phyloP scores from a whole-genome alignment of 805 yeast species.

The Diddensiella caesifluorescens region DNA sequence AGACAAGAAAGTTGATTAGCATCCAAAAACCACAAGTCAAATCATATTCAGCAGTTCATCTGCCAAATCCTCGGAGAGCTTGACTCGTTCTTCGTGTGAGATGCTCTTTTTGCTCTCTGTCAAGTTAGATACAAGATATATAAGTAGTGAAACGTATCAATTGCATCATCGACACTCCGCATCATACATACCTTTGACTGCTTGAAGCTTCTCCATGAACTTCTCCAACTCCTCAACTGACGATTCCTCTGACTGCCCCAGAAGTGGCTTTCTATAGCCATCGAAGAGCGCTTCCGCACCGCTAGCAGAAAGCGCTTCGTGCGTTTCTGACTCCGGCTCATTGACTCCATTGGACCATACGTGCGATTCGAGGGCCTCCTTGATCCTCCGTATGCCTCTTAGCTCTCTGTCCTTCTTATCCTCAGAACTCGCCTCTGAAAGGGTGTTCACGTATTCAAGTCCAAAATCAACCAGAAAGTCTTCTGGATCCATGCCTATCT shows the following conservation, averaged over 20 bases:
- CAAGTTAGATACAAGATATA: not conserved
- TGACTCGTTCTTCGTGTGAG: conserved; percentile 29
- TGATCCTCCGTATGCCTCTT: conserved; percentile 26
- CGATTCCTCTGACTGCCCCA: conserved; percentile 3
- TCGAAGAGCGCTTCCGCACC: not conserved
- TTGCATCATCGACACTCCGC: not conserved
- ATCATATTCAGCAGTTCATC: conserved; percentile 25
- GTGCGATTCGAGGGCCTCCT: conserved; percentile 27
- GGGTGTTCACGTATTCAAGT: conserved; percentile 26
- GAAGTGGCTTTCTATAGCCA: not conserved
- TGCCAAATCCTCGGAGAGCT: conserved; percentile 32
- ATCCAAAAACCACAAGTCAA: not conserved
- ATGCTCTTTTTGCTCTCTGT: conserved; percentile 18
- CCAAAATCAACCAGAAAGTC: conserved; percentile 25
- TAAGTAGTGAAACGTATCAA: not conserved
- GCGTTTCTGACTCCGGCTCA: conserved; percentile 14
- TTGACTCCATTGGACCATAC: conserved; percentile 17
- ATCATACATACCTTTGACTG: conserved; percentile 5
- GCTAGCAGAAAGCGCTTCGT: conserved; percentile 6
- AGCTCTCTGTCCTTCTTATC: conserved; percentile 21
- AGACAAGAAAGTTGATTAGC: conserved; percentile 2
- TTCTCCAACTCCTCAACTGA: conserved; percentile 29
- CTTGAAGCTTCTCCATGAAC: conserved; percentile 25
- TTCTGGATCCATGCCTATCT: conserved; percentile 12
- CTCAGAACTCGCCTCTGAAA: too few species aligned